Evolutionary conservation across 768 basidiomycete genomes (phyloP).

Genomic region (Chalciporus sphaerocephalus): DNA sequence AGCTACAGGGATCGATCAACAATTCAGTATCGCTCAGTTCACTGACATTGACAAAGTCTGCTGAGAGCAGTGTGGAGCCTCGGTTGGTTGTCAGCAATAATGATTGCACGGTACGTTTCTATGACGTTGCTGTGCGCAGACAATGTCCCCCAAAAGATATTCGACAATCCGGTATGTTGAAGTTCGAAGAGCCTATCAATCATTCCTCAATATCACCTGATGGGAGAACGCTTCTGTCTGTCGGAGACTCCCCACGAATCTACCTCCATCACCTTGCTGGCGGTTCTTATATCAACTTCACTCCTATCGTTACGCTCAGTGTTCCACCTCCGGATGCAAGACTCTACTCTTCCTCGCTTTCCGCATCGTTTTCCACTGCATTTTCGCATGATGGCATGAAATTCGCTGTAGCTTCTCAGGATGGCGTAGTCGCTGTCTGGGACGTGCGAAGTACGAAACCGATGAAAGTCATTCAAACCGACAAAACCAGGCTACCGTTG

Average conservation of each 20-base stretch:
- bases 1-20: conserved; percentile 69
- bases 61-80: conserved; percentile 67
- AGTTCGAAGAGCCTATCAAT: conserved; percentile 69
- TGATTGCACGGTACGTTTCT: conserved; percentile 76
- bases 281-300: conserved; percentile 55
- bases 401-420: conserved; percentile 81
- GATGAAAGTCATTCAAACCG: conserved; percentile 62
- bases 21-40: conserved; percentile 72
- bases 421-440: conserved; percentile 77
- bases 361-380: conserved; percentile 76
- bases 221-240: conserved; percentile 79
- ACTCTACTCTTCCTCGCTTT: conserved; percentile 40
- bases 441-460: conserved; percentile 73
- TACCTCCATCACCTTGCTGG: conserved; percentile 76
- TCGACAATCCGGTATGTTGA: conserved; percentile 48
- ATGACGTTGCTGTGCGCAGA: conserved; percentile 60
- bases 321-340: conserved; percentile 54
- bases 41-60: conserved; percentile 53
- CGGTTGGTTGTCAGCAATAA: conserved; percentile 84
- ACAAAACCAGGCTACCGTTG: conserved; percentile 31
- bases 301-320: conserved; percentile 62
- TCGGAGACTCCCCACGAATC: conserved; percentile 86
- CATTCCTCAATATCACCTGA: conserved; percentile 90
- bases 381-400: conserved; percentile 74
- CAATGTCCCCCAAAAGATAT: conserved; percentile 40